Evolutionary conservation across 176 grass and related monocot species (phyloP).

Genomic region (barley (Hordeum vulgare)): MorexV3_pseudomolecules_assembly NC_058521.1:22850644-22851143

Average conservation of each 20-base stretch:
- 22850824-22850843: neutral
- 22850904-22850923: conserved; percentile 98
- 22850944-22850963: neutral
- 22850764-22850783: conserved; percentile 88
- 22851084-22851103: conserved; percentile 68
- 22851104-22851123: conserved; percentile 52
- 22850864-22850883: conserved; percentile 96
- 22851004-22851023: conserved; percentile 81
- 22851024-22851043: conserved; percentile 77
- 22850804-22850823: neutral
- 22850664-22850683: conserved; percentile 2
- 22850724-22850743: conserved; percentile 81
- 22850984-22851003: neutral
- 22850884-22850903: conserved; percentile 98
- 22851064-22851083: conserved; percentile 81
- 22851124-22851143: conserved; percentile 68
- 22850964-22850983: neutral
- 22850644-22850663: neutral
- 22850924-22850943: conserved; percentile 71
- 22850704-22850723: conserved; percentile 79
- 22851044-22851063: conserved; percentile 93
- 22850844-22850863: conserved; percentile 69
- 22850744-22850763: conserved; percentile 99
- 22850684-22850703: conserved; percentile 18
- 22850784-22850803: conserved; percentile 11